Percentiles rank a stretch among this genome's conserved stretches.
phyloP scores from a whole-genome alignment of 2,329 filamentous ascomycete genomes.

The Cercospora nicotianae region DNA sequence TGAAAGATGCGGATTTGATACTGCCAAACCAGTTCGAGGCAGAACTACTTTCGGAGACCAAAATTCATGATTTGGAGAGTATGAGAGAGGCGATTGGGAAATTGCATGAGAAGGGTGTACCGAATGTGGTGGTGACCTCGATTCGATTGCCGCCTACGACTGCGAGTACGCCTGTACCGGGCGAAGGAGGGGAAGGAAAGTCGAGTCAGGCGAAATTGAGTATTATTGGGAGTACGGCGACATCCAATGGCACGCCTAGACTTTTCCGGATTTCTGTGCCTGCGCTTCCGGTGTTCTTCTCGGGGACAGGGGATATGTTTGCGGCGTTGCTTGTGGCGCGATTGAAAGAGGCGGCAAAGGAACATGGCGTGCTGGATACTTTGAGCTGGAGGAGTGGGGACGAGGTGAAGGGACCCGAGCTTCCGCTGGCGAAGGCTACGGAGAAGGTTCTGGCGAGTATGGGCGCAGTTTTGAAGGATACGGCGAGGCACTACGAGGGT shows the following conservation, averaged over 20 bases:
- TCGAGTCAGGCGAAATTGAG: conserved; percentile 37
- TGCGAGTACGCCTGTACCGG: conserved; percentile 47
- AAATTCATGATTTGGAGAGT: conserved; percentile 72
- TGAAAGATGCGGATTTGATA: conserved; percentile 83
- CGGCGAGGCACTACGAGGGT: conserved; percentile 64
- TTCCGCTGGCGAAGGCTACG: conserved; percentile 79
- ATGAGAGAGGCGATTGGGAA: conserved; percentile 72
- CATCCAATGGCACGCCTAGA: conserved; percentile 64
- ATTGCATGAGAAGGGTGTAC: conserved; percentile 69
- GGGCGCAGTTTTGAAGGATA: conserved; percentile 76
- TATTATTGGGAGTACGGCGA: conserved; percentile 75
- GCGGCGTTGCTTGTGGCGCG: conserved; percentile 85
- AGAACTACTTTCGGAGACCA: conserved; percentile 84
- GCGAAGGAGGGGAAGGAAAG: not conserved
- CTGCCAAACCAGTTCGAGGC: conserved; percentile 97
- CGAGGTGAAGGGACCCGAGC: conserved; percentile 63
- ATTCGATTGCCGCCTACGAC: conserved; percentile 64
- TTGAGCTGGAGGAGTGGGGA: conserved; percentile 77
- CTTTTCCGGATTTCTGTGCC: conserved; percentile 87
- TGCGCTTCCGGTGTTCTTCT: conserved; percentile 88
- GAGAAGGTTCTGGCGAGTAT: conserved; percentile 90
- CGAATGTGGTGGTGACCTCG: conserved; percentile 91
- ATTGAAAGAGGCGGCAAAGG: conserved; percentile 75
- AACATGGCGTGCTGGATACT: conserved; percentile 53
- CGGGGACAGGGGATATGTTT: conserved; percentile 98